Evolutionary conservation across 805 yeast species (phyloP).

Genomic region (Yarrowia keelungensis): DNA sequence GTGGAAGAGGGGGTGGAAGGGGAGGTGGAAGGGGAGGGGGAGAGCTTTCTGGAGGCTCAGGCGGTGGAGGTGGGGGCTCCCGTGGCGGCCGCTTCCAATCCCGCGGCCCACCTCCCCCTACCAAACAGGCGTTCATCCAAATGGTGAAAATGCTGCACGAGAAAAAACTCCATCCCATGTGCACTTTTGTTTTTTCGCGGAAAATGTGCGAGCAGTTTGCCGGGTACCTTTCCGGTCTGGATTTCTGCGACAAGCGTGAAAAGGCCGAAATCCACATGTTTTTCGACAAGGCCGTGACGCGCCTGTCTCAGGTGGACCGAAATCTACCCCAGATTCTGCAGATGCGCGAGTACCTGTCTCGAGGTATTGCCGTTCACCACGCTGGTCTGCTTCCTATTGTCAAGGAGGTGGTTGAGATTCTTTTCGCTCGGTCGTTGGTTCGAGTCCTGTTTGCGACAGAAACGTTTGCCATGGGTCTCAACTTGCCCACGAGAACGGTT

Average conservation of each 20-base stretch:
- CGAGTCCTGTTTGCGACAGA: conserved; percentile 96
- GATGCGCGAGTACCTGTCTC: conserved; percentile 77
- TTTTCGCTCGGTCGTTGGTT: conserved; percentile 84
- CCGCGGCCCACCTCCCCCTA: conserved; percentile 21
- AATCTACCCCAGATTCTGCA: conserved; percentile 89
- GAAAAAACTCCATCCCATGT: conserved; percentile 84
- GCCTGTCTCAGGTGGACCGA: conserved; percentile 90
- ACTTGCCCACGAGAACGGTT: conserved; percentile 95
- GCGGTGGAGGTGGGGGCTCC: conserved; percentile 49
- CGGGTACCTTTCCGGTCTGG: conserved; percentile 71
- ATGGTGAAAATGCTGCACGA: conserved; percentile 73
- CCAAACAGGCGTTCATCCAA: conserved; percentile 75
- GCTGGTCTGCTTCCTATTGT: conserved; percentile 94
- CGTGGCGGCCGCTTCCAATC: conserved; percentile 53
- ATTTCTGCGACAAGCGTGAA: conserved; percentile 84
- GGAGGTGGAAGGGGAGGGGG: conserved; percentile 53
- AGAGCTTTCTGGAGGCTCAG: conserved; percentile 47
- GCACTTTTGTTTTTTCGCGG: conserved; percentile 90
- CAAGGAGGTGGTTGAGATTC: conserved; percentile 89
- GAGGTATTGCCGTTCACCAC: conserved; percentile 97
- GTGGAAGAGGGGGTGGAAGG: conserved; percentile 51
- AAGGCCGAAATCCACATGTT: conserved; percentile 93
- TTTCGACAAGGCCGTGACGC: conserved; percentile 83
- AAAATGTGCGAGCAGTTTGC: conserved; percentile 95
- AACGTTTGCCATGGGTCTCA: conserved; percentile 98